These are phyloP conservation scores for Fennellomyces sp. DNA, from an alignment of 371 early-diverging fungal species.

Conservation along the genomic window DNA sequence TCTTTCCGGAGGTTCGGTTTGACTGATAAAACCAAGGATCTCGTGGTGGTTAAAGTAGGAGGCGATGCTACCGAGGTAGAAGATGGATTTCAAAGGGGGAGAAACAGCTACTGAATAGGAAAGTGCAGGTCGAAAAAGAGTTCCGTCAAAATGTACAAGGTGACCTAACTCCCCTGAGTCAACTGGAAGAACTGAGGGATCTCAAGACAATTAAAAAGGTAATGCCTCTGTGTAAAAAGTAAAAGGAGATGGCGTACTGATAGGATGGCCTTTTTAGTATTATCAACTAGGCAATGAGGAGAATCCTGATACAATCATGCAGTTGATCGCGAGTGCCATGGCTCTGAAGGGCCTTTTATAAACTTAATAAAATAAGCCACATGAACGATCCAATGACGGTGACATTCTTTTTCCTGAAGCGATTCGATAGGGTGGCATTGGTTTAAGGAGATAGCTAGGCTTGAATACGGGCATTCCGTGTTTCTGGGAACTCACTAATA, in stretches of 20 bases:
- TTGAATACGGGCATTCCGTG: no score
- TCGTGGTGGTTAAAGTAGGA: conserved; percentile 57
- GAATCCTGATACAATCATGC: conserved; percentile 17
- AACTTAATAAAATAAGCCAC: neutral
- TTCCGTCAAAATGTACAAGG: conserved; percentile 43
- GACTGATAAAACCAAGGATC: conserved; percentile 38
- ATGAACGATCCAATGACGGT: neutral
- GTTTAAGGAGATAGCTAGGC: no score
- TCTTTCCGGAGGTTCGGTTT: conserved; percentile 58
- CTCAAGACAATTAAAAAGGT: conserved; percentile 41
- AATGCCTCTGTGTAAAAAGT: neutral
- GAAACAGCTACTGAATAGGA: conserved; percentile 42
- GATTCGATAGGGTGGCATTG: neutral
- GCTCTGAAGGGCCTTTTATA: conserved; percentile 33
- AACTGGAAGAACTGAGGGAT: conserved; percentile 25
- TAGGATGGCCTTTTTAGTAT: conserved; percentile 18
- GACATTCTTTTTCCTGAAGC: neutral
- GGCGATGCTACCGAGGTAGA: conserved; percentile 44
- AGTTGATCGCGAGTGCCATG: conserved; percentile 40
- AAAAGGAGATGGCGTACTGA: no score
- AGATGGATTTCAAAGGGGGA: conserved; percentile 57
- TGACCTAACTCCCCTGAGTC: conserved; percentile 34
- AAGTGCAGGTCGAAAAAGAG: conserved; percentile 28
- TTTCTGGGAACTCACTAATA: no score
- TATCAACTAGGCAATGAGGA: conserved; percentile 29